These are phyloP conservation scores for Ganoderma leucocontextum DNA, from an alignment of 1,284 basidiomycete species.

Conservation along the genomic window DNA sequence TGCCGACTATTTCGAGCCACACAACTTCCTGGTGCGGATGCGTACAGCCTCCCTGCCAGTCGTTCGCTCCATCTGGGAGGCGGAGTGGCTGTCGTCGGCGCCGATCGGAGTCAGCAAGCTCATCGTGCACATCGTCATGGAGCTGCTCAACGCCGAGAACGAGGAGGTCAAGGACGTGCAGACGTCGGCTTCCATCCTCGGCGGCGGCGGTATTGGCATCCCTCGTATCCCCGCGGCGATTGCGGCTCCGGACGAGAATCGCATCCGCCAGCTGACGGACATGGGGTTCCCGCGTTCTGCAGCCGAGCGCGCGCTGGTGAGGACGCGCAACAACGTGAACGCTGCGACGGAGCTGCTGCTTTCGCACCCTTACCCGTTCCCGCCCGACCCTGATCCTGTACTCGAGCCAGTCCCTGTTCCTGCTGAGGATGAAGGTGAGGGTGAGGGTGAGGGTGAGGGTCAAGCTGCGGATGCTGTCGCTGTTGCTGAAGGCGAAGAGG, in stretches of 20 bases:
- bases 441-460: conserved; percentile 31
- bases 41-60: conserved; percentile 78
- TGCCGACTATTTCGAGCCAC: conserved; percentile 82
- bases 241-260: conserved; percentile 74
- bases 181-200: conserved; percentile 29
- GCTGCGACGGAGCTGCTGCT: conserved; percentile 92
- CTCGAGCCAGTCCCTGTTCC: conserved; percentile 41
- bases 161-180: conserved; percentile 66
- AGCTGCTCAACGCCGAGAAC: conserved; percentile 84
- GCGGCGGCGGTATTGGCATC: conserved; percentile 37
- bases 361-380: conserved; percentile 82
- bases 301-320: conserved; percentile 83
- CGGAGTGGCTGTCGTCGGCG: conserved; percentile 82
- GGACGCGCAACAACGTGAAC: conserved; percentile 89
- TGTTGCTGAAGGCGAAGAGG: conserved; percentile 30
- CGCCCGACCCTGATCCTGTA: conserved; percentile 61
- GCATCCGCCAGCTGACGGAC: conserved; percentile 86
- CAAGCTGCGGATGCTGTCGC: conserved; percentile 30
- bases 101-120: conserved; percentile 79
- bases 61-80: conserved; percentile 80
- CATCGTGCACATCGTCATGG: conserved; percentile 82
- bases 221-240: conserved; percentile 50
- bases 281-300: conserved; percentile 96
- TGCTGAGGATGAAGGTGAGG: conserved; percentile 26
- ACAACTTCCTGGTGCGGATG: conserved; percentile 86